phyloP scores from a whole-genome alignment of 306 rosid species.

The Malus domestica region DNA sequence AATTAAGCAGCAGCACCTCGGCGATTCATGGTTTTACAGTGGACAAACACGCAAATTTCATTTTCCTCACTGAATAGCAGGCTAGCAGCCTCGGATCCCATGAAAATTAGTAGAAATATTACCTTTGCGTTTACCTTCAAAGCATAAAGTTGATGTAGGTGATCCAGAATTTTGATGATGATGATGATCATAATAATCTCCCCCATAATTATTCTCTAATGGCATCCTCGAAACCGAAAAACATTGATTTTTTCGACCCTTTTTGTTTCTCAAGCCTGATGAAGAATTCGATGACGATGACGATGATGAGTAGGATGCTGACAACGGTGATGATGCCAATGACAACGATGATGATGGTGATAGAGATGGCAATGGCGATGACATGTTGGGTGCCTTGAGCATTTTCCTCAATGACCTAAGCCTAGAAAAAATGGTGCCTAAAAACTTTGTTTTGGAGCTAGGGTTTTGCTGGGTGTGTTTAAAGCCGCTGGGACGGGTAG shows the following conservation, averaged over 20 bases:
- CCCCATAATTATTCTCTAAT: not conserved
- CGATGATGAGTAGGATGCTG: not conserved
- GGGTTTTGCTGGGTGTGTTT: not conserved
- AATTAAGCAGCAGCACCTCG: not conserved
- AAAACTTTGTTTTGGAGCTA: conserved; percentile 8
- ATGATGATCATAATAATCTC: not conserved
- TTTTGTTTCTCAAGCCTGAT: not conserved
- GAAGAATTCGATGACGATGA: conserved; percentile 1
- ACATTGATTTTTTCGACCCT: not conserved
- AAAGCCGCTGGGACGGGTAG: not conserved
- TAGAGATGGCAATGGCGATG: conserved; percentile 8
- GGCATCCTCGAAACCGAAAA: not conserved
- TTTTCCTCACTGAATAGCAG: conserved; percentile 2
- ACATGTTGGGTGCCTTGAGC: not conserved
- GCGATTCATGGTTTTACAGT: conserved; percentile 8
- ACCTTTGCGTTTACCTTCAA: conserved; percentile 7
- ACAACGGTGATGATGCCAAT: not conserved
- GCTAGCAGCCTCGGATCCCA: conserved; percentile 12
- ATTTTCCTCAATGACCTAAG: not conserved
- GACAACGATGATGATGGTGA: not conserved
- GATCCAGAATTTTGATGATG: not conserved
- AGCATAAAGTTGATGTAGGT: conserved; percentile 22
- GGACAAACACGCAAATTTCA: conserved; percentile 9
- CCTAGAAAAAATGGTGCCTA: conserved; percentile 4
- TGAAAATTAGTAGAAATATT: not conserved